These are phyloP conservation scores for Cladobotryum mycophilum DNA, from an alignment of 2,329 filamentous ascomycete genomes.

Conservation along the genomic window DNA sequence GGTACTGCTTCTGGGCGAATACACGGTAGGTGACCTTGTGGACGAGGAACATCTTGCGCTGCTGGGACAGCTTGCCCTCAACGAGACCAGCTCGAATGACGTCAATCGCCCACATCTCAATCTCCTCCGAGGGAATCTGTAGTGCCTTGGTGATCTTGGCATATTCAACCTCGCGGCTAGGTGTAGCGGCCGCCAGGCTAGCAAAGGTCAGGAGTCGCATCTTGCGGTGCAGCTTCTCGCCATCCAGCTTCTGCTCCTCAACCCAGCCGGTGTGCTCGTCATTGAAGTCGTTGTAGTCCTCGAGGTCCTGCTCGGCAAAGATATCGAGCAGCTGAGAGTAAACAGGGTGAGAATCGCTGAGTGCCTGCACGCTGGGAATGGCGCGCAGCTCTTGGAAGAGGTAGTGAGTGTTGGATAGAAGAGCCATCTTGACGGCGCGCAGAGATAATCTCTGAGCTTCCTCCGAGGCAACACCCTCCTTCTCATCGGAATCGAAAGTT, in stretches of 20 bases:
- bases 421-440: constrained; percentile 48
- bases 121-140: constrained; percentile 73
- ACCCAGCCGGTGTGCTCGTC: constrained; percentile 85
- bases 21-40: constrained; percentile 95
- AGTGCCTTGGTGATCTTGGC: constrained; percentile 75
- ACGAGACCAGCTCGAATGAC: constrained; percentile 93
- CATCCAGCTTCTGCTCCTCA: constrained; percentile 66
- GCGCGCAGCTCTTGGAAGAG: constrained; percentile 76
- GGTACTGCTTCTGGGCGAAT: constrained; percentile 97
- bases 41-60: constrained; percentile 87
- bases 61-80: constrained; percentile 92
- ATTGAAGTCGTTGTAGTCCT: constrained; percentile 93
- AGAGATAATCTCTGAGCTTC: constrained; percentile 56
- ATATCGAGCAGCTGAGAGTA: constrained; percentile 93
- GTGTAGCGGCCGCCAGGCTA: constrained; percentile 76
- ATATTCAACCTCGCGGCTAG: constrained; percentile 85
- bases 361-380: constrained; percentile 76
- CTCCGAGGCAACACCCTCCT: constrained; percentile 50
- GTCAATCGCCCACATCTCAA: constrained; percentile 98
- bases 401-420: constrained; percentile 52
- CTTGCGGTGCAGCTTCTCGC: constrained; percentile 77
- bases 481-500: constrained; percentile 52
- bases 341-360: constrained; percentile 74
- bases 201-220: constrained; percentile 93
- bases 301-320: constrained; percentile 87